These are phyloP conservation scores for Suhomyces chickasaworum DNA, from an alignment of 1,139 yeast species.

Conservation along the genomic window DNA sequence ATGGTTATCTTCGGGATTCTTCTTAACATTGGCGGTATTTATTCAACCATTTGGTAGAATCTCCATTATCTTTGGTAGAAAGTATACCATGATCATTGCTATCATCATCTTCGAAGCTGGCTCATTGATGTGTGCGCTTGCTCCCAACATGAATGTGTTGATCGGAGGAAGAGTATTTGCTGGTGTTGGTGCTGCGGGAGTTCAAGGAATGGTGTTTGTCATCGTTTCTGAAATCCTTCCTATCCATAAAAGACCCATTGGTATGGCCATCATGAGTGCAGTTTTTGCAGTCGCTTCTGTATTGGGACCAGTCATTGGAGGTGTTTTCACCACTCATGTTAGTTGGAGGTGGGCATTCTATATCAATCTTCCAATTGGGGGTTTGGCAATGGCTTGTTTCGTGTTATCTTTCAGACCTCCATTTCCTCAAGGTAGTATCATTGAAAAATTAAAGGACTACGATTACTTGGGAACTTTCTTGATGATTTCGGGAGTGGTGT, in stretches of 20 bases:
- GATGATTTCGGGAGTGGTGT: conserved; percentile 41
- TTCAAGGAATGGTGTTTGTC: conserved; percentile 30
- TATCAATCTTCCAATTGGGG: conserved; percentile 70
- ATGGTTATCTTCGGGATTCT: conserved; percentile 32
- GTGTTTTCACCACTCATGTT: conserved; percentile 39
- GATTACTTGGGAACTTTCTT: conserved; percentile 51
- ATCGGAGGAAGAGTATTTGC: conserved; percentile 43
- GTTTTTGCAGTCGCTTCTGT: conserved; percentile 28
- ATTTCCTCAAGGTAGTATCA: conserved; percentile 38
- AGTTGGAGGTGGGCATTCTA: conserved; percentile 83
- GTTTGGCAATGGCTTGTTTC: conserved; percentile 50
- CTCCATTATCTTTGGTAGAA: conserved; percentile 46
- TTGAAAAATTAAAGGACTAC: conserved; percentile 40
- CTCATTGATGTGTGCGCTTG: conserved; percentile 50
- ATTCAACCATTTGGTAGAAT: conserved; percentile 48
- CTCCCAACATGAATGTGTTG: conserved; percentile 35
- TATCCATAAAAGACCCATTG: conserved; percentile 29
- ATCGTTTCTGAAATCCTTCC: conserved; percentile 34
- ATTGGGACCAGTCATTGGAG: conserved; percentile 30
- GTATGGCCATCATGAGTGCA: conserved; percentile 24
- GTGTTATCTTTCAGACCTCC: conserved; percentile 60
- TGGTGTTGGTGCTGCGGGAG: conserved; percentile 39
- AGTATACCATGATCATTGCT: conserved; percentile 23
- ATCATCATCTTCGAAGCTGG: conserved; percentile 58
- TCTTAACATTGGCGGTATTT: conserved; percentile 36